phyloP scores from a whole-genome alignment of 1,284 basidiomycete genomes.

The Boletus holoroseus region DNA sequence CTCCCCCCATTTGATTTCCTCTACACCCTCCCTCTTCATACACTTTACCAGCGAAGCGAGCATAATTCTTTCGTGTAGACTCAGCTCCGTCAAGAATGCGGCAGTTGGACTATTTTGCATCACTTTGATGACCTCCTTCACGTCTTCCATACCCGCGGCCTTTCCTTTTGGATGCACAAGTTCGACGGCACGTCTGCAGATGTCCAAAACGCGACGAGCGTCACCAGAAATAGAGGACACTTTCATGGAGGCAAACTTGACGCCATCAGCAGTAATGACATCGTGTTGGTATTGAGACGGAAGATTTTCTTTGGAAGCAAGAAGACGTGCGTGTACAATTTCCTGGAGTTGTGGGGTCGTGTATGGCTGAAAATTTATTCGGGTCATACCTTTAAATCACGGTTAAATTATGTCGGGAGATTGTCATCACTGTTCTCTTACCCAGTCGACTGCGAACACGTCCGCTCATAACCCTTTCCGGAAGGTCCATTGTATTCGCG shows the following conservation, averaged over 20 bases:
- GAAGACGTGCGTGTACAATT: constrained; percentile 81
- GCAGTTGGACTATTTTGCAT: constrained; percentile 92
- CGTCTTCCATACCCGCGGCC: constrained; percentile 68
- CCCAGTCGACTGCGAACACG: constrained; percentile 91
- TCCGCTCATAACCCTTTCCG: constrained; percentile 88
- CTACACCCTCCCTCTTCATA: constrained; percentile 78
- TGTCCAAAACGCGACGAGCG: constrained; percentile 88
- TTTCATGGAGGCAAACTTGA: constrained; percentile 87
- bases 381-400: constrained; percentile 69
- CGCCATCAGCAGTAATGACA: constrained; percentile 72
- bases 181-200: constrained; percentile 87
- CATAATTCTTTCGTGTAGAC: constrained; percentile 85
- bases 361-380: constrained; percentile 95
- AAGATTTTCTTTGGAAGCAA: constrained; percentile 50
- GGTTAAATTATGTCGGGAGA: constrained; percentile 3
- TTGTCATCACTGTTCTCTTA: constrained; percentile 34
- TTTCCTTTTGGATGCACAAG: constrained; percentile 51
- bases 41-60: constrained; percentile 84
- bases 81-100: constrained; percentile 73
- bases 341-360: constrained; percentile 74
- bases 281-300: constrained; percentile 34
- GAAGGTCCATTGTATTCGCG: constrained; percentile 97
- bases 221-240: constrained; percentile 94
- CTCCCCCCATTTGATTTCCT: constrained; percentile 81
- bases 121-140: constrained; percentile 76